Base-by-base conservation (phyloP, 768 basidiomycete genomes). In the Tricholoma flavovirens region DNA sequence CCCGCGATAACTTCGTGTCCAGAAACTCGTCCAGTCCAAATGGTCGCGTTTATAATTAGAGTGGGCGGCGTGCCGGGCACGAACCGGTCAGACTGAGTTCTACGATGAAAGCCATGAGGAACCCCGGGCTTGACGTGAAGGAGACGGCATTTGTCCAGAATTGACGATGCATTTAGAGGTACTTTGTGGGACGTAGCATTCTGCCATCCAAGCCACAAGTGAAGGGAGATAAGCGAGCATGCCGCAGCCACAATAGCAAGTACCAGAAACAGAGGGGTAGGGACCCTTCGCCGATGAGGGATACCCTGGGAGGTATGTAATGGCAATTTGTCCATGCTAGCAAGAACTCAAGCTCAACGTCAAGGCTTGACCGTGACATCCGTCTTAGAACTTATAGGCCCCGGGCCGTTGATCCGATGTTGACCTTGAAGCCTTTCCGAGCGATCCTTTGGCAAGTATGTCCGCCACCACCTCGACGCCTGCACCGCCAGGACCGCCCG, bases 1-100 rank as follows among this genome's bases (percentile, higher is more conserved):
- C 83, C 84, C 14, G 71, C 71, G 14, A 87, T 60, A 7, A 84
- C 66, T 60, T 87, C 80, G 14, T 69, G 71, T 1, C 88, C 89
- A 33, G 78, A 71, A 14, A 76, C 63, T 10, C 73, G 70, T 2
- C 89, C 91, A 7, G 90, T 90, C 91, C 91, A 93, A 24, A 93
- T 78, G 43, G 81, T 88, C 17, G 85, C 90, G 64, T 93, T 91
- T 66, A 71, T 78, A 57, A 95, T 77, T 55, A 87, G 74, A 9
- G 82, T 82, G 1, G 87, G 71, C 12, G 72, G 72, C 4, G 90
- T 90, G 7, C 84, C 88, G 4, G 72, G 64, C 48, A 76, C 82
- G 57, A 77, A 88, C 29, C 88, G 74, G 64, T 90, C 88, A 1
- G 86, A 88, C 30, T 72, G 51, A 11, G 64, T 65, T 24, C 77